phyloP scores from a whole-genome alignment of 192 early-diverging fungal genomes.

The Lobosporangium transversale region DNA sequence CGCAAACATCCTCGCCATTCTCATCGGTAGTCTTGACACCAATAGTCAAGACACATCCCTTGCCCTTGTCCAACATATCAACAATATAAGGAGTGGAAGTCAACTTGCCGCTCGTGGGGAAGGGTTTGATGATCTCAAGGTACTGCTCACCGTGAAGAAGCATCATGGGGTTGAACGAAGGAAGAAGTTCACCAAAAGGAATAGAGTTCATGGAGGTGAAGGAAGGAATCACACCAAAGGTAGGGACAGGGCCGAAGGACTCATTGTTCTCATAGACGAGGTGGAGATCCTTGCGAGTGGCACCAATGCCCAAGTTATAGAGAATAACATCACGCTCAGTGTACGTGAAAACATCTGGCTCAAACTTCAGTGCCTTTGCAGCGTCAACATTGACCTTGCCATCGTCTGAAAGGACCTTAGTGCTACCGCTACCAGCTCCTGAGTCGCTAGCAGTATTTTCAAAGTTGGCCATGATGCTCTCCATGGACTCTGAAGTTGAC shows the following conservation, averaged over 20 bases:
- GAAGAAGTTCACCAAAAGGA: conserved; percentile 77
- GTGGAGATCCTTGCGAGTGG: conserved; percentile 83
- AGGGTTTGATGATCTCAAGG: conserved; percentile 84
- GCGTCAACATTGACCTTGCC: conserved; percentile 70
- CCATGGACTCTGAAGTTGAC: conserved; percentile 80
- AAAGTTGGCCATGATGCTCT: conserved; percentile 87
- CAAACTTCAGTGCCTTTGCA: conserved; percentile 66
- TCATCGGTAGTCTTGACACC: conserved; percentile 86
- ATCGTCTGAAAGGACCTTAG: conserved; percentile 46
- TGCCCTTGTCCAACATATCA: conserved; percentile 98
- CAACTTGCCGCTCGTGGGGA: conserved; percentile 87
- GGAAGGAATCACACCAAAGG: conserved; percentile 89
- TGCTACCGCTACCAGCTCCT: no score
- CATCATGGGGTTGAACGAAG: conserved; percentile 93
- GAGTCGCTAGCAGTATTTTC: conserved; percentile 60
- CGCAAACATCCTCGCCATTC: conserved; percentile 76
- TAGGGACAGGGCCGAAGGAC: conserved; percentile 88
- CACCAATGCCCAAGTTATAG: conserved; percentile 96
- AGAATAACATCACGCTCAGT: conserved; percentile 90
- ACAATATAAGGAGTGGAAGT: conserved; percentile 80
- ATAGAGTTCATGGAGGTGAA: conserved; percentile 75
- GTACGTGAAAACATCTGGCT: conserved; percentile 74
- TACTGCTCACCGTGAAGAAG: conserved; percentile 99
- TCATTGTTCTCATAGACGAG: conserved; percentile 94
- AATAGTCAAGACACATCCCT: conserved; percentile 83